Percentiles rank a stretch among this genome's conserved stretches.
Conservation (phyloP, 129 eudicot genomes). For the Mikania micrantha region DNA sequence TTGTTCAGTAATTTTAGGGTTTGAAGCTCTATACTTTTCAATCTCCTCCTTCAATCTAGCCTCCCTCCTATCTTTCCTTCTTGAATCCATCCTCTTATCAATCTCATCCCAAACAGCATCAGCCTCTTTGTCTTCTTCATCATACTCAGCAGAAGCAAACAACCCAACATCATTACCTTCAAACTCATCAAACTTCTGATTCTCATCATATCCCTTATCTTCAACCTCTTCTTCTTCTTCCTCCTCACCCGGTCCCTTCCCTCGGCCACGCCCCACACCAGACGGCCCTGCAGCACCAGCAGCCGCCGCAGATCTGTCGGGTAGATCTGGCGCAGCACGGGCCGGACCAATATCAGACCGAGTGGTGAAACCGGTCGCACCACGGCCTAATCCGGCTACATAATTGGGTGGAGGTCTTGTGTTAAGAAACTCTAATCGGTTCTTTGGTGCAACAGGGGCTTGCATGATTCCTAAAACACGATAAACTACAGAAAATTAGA, state of each 20-base stretch:
- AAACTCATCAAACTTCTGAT: slow-evolving; percentile 92
- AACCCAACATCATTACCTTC: slow-evolving; percentile 95
- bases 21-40: slow-evolving; percentile 76
- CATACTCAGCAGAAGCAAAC: slow-evolving; percentile 92
- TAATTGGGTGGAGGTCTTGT: slow-evolving; percentile 80
- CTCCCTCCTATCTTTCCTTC: slow-evolving; percentile 87
- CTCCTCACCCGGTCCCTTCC: slow-evolving; percentile 45
- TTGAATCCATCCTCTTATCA: slow-evolving; percentile 82
- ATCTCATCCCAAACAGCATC: slow-evolving; percentile 89
- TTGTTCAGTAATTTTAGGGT: slow-evolving; percentile 91
- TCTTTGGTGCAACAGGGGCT: slow-evolving; percentile 61
- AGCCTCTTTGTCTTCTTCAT: slow-evolving; percentile 88
- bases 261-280: slow-evolving; percentile 63
- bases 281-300: slow-evolving; percentile 45
- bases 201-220: slow-evolving; percentile 89
- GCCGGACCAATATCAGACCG: slow-evolving; percentile 98
- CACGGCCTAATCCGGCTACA: slow-evolving; percentile 95
- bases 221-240: slow-evolving; percentile 73
- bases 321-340: slow-evolving; percentile 89
- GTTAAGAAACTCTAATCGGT: slow-evolving; percentile 60
- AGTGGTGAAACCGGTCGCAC: slow-evolving; percentile 94
- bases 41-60: slow-evolving; percentile 84
- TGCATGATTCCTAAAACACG: slow-evolving; percentile 81
- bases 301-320: slow-evolving; percentile 57
- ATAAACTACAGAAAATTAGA: too few relatives aligned